These are phyloP conservation scores for Candida michaelii DNA, from an alignment of 805 yeast species.

Conservation along the genomic window DNA sequence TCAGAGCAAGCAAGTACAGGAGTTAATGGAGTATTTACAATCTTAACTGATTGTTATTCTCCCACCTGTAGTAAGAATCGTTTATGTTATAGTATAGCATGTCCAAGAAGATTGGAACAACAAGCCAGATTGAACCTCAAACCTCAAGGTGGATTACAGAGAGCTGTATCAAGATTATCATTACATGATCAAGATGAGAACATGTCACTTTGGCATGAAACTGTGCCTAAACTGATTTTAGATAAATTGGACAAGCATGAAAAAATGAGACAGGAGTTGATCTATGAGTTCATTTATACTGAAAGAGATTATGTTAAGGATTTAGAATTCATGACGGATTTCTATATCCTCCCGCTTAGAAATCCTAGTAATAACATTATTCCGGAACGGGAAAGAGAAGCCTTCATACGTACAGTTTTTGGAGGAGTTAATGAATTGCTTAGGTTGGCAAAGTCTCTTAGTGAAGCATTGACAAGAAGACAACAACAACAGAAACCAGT, in stretches of 20 bases:
- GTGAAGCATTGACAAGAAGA: slow-evolving; percentile 85
- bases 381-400: slow-evolving; percentile 85
- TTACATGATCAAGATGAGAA: slow-evolving; percentile 69
- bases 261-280: slow-evolving; percentile 90
- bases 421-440: slow-evolving; percentile 86
- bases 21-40: slow-evolving; percentile 90
- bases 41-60: slow-evolving; percentile 91
- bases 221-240: slow-evolving; percentile 78
- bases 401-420: slow-evolving; percentile 88
- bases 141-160: slow-evolving; percentile 78
- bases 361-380: slow-evolving; percentile 74
- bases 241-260: slow-evolving; percentile 80
- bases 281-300: slow-evolving; percentile 89
- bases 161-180: slow-evolving; percentile 70
- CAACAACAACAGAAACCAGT: slow-evolving; percentile 81
- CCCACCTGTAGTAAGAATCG: slow-evolving; percentile 92
- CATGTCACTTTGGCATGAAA: slow-evolving; percentile 89
- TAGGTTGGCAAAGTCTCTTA: slow-evolving; percentile 76
- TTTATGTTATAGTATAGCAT: slow-evolving; percentile 91
- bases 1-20: slow-evolving; percentile 15
- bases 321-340: slow-evolving; percentile 87
- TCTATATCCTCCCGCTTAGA: slow-evolving; percentile 88
- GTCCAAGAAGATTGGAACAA: slow-evolving; percentile 94
- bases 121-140: slow-evolving; percentile 89
- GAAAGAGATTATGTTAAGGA: slow-evolving; percentile 96